Conservation (phyloP, 2,329 filamentous ascomycete genomes). For the Ascocoryne sarcoides region DNA sequence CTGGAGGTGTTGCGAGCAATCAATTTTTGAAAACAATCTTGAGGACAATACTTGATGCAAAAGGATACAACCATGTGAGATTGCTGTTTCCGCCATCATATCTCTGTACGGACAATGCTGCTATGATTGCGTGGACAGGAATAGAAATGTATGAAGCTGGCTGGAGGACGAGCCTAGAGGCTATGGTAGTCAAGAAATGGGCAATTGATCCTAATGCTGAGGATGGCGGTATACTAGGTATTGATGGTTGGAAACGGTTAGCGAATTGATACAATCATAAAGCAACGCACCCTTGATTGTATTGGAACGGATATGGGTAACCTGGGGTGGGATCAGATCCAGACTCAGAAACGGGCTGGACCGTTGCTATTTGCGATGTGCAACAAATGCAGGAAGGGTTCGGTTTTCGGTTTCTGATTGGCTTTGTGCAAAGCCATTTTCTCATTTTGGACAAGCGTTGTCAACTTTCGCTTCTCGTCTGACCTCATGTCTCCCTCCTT, state of each 20-base stretch:
- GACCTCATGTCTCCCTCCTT: too few relatives aligned
- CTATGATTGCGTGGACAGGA: constrained; percentile 94
- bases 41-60: constrained; percentile 47
- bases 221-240: constrained; percentile 60
- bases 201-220: constrained; percentile 53
- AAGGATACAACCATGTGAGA: constrained; percentile 52
- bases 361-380: too few relatives aligned
- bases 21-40: constrained; percentile 63
- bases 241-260: constrained; percentile 38
- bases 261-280: too few relatives aligned
- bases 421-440: too few relatives aligned
- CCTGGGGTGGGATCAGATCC: too few relatives aligned
- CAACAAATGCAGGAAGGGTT: too few relatives aligned
- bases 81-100: constrained; percentile 66
- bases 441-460: too few relatives aligned
- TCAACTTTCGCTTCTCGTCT: too few relatives aligned
- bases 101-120: constrained; percentile 90
- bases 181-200: constrained; percentile 61
- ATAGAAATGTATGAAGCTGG: constrained; percentile 86
- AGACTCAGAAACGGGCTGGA: too few relatives aligned
- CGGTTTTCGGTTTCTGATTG: too few relatives aligned
- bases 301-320: too few relatives aligned
- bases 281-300: too few relatives aligned
- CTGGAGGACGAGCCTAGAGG: constrained; percentile 53
- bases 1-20: constrained; percentile 88